Evolutionary conservation across 495 filamentous ascomycete genomes (phyloP), one percentile per base, ranked within the genome.

Genomic region (Staphylotrichum longicolle): DNA sequence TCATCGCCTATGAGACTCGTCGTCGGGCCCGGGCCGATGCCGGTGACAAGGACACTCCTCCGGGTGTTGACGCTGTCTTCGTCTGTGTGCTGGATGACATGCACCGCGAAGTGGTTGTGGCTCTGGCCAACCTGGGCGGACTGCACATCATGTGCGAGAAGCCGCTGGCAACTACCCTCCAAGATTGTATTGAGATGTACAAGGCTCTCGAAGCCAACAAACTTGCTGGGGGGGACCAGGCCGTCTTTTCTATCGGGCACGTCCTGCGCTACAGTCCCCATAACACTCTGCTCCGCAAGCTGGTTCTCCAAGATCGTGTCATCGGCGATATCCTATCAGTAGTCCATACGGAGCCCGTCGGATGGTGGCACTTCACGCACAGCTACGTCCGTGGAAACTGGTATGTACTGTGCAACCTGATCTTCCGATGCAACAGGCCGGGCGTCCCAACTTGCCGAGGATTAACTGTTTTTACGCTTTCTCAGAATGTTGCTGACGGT

Each of bases 331-430:
- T 96, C 8, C 74, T 96, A 27, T 91, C 87, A 11, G 78, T 98
- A 41, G 90, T 93, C 62, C 94, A 98, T 70, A 91, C 88, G 1
- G 95, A 98, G 72, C 94, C 94, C 0, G 88, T 98, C 1, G 94
- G 94, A 3, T 95, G 88, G 84, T 98, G 91, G 91, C 94, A 98
- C 73, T 98, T 96, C 69, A 78, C 88, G 1, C 94, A 98, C 75
- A 90, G 86, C 66, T 98, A 96, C 66, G 94, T 98, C 30, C 84
- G 89, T 20, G 94, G 94, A 12, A 96, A 97, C 74, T 98, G 94
- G 63, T 66, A 62, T 9, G 63, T 65, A 2, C 3, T 12, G 14
- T 52, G 20, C 9, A 37, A 14, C 5, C n/a, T 27, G 11, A 34
- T 27, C 20, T 27, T 27, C 20, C 20, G 20, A 27, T 27, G 20